These are phyloP conservation scores for Gossypium schwendimanii DNA, from an alignment of 441 rosid genomes.

Conservation along the genomic window DNA sequence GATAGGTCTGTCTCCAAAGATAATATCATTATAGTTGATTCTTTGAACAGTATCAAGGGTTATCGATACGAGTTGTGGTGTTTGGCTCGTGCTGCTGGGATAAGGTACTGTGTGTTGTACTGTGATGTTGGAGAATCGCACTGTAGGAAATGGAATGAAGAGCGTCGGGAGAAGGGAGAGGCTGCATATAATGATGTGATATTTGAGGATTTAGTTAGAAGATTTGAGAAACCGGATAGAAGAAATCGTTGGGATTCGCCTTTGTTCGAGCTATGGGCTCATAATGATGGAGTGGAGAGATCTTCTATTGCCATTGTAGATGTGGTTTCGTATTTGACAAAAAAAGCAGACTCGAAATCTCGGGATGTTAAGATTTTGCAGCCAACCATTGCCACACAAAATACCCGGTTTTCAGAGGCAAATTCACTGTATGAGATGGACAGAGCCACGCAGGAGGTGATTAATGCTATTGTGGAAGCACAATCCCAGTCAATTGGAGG, in stretches of 20 bases:
- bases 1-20: conserved; percentile 93
- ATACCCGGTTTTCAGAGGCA: conserved; percentile 56
- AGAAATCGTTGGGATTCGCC: conserved; percentile 97
- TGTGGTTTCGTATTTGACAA: conserved; percentile 73
- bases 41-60: conserved; percentile 90
- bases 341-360: conserved; percentile 61
- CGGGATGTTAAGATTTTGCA: conserved; percentile 69
- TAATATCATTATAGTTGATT: conserved; percentile 69
- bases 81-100: conserved; percentile 80
- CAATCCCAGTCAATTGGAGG: conserved; percentile 71
- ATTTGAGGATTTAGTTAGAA: conserved; percentile 66
- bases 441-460: conserved; percentile 81
- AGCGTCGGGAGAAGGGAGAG: conserved; percentile 54
- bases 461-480: conserved; percentile 61
- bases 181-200: conserved; percentile 52
- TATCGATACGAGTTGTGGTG: conserved; percentile 95
- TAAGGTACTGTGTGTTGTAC: conserved; percentile 68
- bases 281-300: conserved; percentile 46
- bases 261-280: conserved; percentile 65
- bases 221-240: conserved; percentile 86
- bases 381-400: conserved; percentile 86
- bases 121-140: conserved; percentile 60
- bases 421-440: conserved; percentile 82
- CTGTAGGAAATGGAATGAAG: conserved; percentile 72
- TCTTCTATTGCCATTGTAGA: conserved; percentile 56